These are phyloP conservation scores for Anastatica hierochuntica DNA, from an alignment of 345 rosid species.

Conservation along the genomic window DNA sequence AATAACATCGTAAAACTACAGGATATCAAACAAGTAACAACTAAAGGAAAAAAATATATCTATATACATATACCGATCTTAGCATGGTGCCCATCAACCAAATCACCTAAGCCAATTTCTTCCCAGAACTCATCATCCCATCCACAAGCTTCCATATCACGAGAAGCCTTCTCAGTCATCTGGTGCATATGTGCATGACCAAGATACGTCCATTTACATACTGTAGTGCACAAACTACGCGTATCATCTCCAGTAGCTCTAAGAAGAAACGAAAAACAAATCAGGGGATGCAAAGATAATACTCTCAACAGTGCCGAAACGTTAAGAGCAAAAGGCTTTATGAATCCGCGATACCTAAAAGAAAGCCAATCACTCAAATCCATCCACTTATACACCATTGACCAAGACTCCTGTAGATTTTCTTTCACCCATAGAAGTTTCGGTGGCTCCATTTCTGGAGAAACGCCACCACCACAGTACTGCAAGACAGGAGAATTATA, in stretches of 20 bases:
- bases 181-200: slow-evolving; percentile 99
- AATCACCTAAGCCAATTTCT: slow-evolving; percentile 95
- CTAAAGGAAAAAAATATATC: no score
- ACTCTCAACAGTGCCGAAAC: background rate
- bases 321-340: background rate
- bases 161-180: slow-evolving; percentile 59
- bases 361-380: slow-evolving; percentile 99
- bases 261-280: slow-evolving; percentile 3
- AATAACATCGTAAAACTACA: background rate
- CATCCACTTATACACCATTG: slow-evolving; percentile 96
- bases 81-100: slow-evolving; percentile 88
- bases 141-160: slow-evolving; percentile 94
- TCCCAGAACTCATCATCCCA: slow-evolving; percentile 99
- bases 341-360: slow-evolving; percentile 44
- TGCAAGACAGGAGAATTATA: slow-evolving; percentile 65
- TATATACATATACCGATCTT: slow-evolving; percentile 71
- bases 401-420: slow-evolving; percentile 88
- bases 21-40: no score
- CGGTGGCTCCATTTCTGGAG: slow-evolving; percentile 95
- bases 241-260: slow-evolving; percentile 98
- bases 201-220: slow-evolving; percentile 98
- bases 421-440: slow-evolving; percentile 98
- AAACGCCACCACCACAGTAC: slow-evolving; percentile 88
- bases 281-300: slow-evolving; percentile 2
- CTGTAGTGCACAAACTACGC: slow-evolving; percentile 89